A percentile compares a stretch with the other conserved stretches of the same genome.
Evolutionary conservation across 805 yeast genomes (phyloP).

Genomic region (Yueomyces sinensis): DNA sequence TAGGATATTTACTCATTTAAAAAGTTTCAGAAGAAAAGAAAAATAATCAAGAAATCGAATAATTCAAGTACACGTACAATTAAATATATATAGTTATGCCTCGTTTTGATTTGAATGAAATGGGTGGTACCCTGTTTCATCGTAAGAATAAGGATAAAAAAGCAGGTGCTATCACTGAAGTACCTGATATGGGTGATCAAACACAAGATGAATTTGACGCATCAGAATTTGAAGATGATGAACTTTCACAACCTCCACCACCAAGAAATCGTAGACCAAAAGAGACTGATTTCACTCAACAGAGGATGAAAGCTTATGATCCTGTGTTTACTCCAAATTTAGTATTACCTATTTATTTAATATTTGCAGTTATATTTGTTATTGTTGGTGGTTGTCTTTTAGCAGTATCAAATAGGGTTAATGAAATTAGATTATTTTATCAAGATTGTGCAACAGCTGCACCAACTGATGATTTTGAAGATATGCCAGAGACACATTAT

Average conservation of each 20-base stretch:
- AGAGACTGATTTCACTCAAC: conserved; percentile 65
- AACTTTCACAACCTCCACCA: conserved; percentile 22
- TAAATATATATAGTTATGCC: neutral
- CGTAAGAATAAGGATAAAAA: conserved; percentile 16
- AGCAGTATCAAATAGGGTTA: conserved; percentile 55
- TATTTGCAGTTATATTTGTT: conserved; percentile 65
- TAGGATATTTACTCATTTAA: no score
- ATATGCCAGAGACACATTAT: conserved; percentile 47
- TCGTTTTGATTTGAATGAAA: neutral
- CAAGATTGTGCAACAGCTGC: conserved; percentile 52
- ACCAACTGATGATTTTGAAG: conserved; percentile 28
- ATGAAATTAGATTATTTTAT: conserved; percentile 62
- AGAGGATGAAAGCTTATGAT: conserved; percentile 39
- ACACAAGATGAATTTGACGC: conserved; percentile 23
- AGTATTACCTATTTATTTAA: conserved; percentile 67
- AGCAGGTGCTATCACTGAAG: conserved; percentile 1
- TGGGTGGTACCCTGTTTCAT: conserved; percentile 2
- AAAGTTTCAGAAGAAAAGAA: no score
- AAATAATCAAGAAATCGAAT: no score
- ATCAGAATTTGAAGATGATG: conserved; percentile 28
- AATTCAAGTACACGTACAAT: neutral
- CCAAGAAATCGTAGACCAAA: conserved; percentile 51
- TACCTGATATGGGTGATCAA: conserved; percentile 4
- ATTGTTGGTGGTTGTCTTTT: conserved; percentile 83
- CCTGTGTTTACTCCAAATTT: conserved; percentile 87